Conservation (phyloP, 202 grass and related monocot genomes). For the Eragrostis tef region DNA sequence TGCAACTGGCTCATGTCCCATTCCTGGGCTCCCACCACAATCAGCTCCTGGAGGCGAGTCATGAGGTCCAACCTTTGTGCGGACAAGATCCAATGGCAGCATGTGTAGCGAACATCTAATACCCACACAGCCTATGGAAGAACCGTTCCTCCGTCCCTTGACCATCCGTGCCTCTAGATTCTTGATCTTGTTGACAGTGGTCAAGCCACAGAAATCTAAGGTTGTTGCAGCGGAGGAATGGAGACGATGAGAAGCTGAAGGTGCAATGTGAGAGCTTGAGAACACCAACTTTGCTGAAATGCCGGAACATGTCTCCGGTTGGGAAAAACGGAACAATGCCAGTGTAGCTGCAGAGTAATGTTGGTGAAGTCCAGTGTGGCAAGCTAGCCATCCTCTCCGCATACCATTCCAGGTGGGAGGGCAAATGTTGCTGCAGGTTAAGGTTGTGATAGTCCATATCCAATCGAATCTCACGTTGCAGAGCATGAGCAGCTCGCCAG, state of each 20-base stretch:
- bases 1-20: neutral
- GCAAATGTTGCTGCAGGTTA: too few relatives aligned
- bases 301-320: neutral
- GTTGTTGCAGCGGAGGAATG: neutral
- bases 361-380: neutral
- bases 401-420: neutral
- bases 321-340: too few relatives aligned
- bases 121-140: slow-evolving; percentile 22
- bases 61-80: too few relatives aligned
- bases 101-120: neutral
- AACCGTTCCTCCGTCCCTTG: neutral
- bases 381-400: too few relatives aligned
- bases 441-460: neutral
- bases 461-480: neutral
- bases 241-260: neutral
- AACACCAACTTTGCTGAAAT: neutral
- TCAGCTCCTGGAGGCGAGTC: slow-evolving; percentile 11
- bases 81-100: neutral
- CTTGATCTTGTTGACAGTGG: neutral
- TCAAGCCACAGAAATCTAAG: neutral
- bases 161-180: too few relatives aligned
- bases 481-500: neutral
- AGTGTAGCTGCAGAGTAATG: neutral
- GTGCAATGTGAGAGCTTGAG: neutral
- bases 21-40: neutral